These are phyloP conservation scores for Aspergillus nanangensis DNA, from an alignment of 495 filamentous ascomycete species.

Conservation along the genomic window DNA sequence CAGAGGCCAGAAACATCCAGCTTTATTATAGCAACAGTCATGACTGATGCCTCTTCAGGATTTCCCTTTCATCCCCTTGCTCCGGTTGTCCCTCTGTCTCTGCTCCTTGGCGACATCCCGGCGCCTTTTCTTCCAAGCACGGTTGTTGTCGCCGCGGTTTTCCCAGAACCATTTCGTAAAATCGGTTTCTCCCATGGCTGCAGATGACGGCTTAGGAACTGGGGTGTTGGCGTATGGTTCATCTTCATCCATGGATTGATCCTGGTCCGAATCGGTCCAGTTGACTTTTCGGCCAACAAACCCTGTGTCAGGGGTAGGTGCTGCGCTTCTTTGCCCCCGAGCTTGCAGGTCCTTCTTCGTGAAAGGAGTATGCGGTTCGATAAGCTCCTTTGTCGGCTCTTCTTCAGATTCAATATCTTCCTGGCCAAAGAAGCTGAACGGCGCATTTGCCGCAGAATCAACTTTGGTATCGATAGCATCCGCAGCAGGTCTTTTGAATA, in stretches of 20 bases:
- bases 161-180: constrained; percentile 94
- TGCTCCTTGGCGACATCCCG: constrained; percentile 80
- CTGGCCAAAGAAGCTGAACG: constrained; percentile 59
- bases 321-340: constrained; percentile 73
- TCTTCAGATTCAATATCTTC: constrained; percentile 46
- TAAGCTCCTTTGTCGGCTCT: constrained; percentile 28
- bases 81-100: constrained; percentile 78
- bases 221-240: constrained; percentile 26
- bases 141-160: constrained; percentile 80
- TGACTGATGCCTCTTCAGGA: no score
- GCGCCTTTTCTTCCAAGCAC: constrained; percentile 83
- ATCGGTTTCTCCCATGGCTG: constrained; percentile 51
- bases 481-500: constrained; percentile 70
- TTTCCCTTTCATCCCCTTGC: constrained; percentile 47
- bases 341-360: constrained; percentile 71
- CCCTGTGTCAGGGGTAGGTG: constrained; percentile 94
- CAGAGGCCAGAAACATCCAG: no score
- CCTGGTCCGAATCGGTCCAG: constrained; percentile 20
- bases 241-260: constrained; percentile 28
- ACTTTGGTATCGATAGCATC: constrained; percentile 28
- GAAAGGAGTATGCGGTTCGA: constrained; percentile 73
- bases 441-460: constrained; percentile 41
- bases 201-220: constrained; percentile 24
- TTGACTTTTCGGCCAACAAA: constrained; percentile 46
- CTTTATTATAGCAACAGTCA: no score